These are phyloP conservation scores for Pistacia atlantica DNA, from an alignment of 345 rosid genomes.

Conservation along the genomic window DNA sequence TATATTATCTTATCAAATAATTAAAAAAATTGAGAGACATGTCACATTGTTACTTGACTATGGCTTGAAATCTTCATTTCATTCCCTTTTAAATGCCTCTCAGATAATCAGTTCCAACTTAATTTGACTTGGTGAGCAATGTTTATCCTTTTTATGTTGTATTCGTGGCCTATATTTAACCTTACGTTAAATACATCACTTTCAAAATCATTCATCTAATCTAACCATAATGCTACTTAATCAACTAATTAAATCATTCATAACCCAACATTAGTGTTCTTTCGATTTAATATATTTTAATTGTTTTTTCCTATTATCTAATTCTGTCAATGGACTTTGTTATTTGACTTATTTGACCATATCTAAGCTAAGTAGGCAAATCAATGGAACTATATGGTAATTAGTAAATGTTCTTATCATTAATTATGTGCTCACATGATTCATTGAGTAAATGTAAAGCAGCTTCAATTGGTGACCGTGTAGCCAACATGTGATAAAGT, in stretches of 20 bases:
- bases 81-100: too few species aligned
- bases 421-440: too few species aligned
- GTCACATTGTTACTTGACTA: constrained; percentile 8
- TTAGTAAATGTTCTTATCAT: too few species aligned
- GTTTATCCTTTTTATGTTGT: not conserved
- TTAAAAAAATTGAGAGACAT: not conserved
- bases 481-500: too few species aligned
- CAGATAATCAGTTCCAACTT: not conserved
- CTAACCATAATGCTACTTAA: not conserved
- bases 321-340: too few species aligned
- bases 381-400: too few species aligned
- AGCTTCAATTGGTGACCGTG: too few species aligned
- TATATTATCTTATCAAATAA: not conserved
- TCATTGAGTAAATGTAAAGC: too few species aligned
- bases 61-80: not conserved
- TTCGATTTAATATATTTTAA: not conserved
- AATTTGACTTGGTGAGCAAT: constrained; percentile 8
- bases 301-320: not conserved
- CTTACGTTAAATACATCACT: not conserved
- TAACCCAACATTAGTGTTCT: not conserved
- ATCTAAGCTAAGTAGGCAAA: too few species aligned
- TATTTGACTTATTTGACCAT: too few species aligned
- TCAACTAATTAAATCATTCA: not conserved
- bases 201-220: constrained; percentile 1
- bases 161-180: not conserved